Percentiles rank a stretch among this genome's conserved stretches.
Evolutionary conservation across 2,329 filamentous ascomycete genomes (phyloP).

Genomic region (Clonostachys sp.): DNA sequence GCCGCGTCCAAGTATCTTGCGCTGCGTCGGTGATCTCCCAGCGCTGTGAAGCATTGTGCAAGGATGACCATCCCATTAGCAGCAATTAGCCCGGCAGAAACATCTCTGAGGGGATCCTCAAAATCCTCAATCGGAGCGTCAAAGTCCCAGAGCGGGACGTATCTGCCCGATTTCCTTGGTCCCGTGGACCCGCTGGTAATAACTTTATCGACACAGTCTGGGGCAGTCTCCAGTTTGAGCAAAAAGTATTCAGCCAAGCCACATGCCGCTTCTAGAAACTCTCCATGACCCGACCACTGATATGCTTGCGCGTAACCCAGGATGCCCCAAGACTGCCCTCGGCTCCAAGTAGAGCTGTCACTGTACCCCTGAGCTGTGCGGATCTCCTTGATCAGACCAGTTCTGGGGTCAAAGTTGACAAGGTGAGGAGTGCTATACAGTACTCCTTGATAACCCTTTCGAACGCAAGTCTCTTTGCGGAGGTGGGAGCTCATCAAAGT

Average conservation of each 20-base stretch:
- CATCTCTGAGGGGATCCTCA: conserved; percentile 21
- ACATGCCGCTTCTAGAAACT: conserved; percentile 38
- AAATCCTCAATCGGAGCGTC: conserved; percentile 33
- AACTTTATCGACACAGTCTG: conserved; percentile 14
- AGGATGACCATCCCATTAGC: conserved; percentile 34
- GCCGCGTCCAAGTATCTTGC: conserved; percentile 17
- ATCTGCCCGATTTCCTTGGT: conserved; percentile 5
- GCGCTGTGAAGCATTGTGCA: conserved; percentile 20
- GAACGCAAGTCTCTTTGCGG: conserved; percentile 20
- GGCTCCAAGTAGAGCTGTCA: conserved; percentile 41
- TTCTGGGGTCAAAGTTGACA: conserved; percentile 39
- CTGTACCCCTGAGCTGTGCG: conserved; percentile 43
- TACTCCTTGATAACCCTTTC: conserved; percentile 2
- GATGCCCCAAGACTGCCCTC: conserved; percentile 48
- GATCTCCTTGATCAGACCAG: conserved; percentile 33
- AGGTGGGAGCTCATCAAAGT: conserved; percentile 32
- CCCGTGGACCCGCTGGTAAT: background rate
- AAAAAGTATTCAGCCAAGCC: conserved; percentile 45
- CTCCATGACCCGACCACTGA: conserved; percentile 35
- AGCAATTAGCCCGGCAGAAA: conserved; percentile 30
- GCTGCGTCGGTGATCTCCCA: conserved; percentile 6
- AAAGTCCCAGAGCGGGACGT: conserved; percentile 34
- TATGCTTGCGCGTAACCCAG: conserved; percentile 45
- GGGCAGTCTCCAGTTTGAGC: conserved; percentile 21
- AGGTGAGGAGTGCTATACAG: conserved; percentile 37